These are phyloP conservation scores for Dorcoceras hygrometricum DNA, from an alignment of 257 asterid species.

Conservation along the genomic window DNA sequence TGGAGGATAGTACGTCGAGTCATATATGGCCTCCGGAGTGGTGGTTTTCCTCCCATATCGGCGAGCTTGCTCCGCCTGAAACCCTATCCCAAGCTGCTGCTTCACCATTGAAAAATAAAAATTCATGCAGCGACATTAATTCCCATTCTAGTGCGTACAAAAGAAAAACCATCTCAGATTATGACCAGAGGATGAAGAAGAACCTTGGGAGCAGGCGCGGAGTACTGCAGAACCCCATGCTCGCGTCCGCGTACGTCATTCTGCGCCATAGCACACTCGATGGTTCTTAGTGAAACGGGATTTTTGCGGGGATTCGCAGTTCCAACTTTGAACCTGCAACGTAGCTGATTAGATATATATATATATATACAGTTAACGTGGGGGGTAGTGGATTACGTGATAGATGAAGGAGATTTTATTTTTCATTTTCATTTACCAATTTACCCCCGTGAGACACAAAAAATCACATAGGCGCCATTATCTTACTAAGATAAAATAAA, in stretches of 20 bases:
- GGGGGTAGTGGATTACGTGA: conserved; percentile 24
- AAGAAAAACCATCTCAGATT: too few species aligned
- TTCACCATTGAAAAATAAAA: conserved; percentile 17
- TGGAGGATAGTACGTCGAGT: conserved; percentile 13
- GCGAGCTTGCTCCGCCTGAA: conserved; percentile 17
- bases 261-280: conserved; percentile 37
- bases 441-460: conserved; percentile 10
- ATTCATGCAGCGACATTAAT: conserved; percentile 15
- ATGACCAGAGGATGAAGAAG: neutral
- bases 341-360: conserved; percentile 52
- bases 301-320: conserved; percentile 23
- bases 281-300: conserved; percentile 7
- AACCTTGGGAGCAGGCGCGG: neutral
- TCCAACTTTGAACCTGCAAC: conserved; percentile 69
- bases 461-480: too few species aligned
- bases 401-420: conserved; percentile 26
- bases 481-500: too few species aligned
- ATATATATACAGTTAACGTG: conserved; percentile 18
- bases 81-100: conserved; percentile 25
- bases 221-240: conserved; percentile 21
- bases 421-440: conserved; percentile 17
- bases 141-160: conserved; percentile 10
- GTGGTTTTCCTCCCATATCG: conserved; percentile 28
- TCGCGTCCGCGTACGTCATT: conserved; percentile 40
- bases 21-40: conserved; percentile 11